phyloP scores from a whole-genome alignment of 306 rosid genomes.

The Rosa persica region DNA sequence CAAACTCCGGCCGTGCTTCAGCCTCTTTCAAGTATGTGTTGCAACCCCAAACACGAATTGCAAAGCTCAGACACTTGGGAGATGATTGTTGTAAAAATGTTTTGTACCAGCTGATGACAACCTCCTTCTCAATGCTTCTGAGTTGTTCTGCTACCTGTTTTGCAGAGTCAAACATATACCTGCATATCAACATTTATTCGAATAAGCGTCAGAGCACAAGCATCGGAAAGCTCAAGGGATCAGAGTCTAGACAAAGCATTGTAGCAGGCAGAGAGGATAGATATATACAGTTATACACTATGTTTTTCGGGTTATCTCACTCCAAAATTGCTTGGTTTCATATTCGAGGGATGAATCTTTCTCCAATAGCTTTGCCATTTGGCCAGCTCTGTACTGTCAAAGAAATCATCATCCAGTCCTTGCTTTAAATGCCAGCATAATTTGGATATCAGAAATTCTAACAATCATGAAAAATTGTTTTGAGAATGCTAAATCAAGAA shows the following conservation, averaged over 20 bases:
- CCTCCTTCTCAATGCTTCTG: background rate
- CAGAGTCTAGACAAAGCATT: constrained; percentile 5
- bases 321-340: constrained; percentile 76
- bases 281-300: constrained; percentile 22
- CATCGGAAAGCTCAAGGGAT: background rate
- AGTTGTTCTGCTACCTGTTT: constrained; percentile 80
- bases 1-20: constrained; percentile 27
- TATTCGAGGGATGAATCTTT: constrained; percentile 80
- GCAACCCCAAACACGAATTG: constrained; percentile 82
- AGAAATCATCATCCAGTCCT: constrained; percentile 68
- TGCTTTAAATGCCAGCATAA: constrained; percentile 73
- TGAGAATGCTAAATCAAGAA: too few relatives aligned
- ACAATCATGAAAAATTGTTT: too few relatives aligned
- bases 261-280: constrained; percentile 5
- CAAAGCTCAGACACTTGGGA: constrained; percentile 66
- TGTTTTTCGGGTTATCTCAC: constrained; percentile 77
- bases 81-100: constrained; percentile 40
- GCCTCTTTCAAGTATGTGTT: constrained; percentile 55
- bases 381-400: constrained; percentile 71
- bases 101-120: background rate
- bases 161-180: constrained; percentile 71
- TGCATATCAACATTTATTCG: constrained; percentile 33
- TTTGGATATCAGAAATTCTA: too few relatives aligned
- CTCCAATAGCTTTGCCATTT: constrained; percentile 75
- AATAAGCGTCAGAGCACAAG: background rate